Percentiles rank a stretch among this genome's conserved stretches.
These are phyloP conservation scores for Malus hybrid DNA, from an alignment of 331 rosid species.

Conservation along the genomic window DNA sequence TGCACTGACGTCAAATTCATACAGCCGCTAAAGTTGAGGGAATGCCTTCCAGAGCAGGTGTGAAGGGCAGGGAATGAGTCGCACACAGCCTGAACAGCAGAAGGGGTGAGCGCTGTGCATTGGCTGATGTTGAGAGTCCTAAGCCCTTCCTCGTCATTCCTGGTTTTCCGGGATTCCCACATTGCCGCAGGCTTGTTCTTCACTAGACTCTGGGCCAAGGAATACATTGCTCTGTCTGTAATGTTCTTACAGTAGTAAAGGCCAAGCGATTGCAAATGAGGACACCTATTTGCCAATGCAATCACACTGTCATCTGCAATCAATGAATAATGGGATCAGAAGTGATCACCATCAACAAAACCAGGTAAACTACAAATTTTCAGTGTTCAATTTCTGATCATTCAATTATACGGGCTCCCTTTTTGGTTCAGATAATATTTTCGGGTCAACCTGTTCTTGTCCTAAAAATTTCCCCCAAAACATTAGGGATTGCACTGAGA, in stretches of 20 bases:
- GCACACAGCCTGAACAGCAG: constrained; percentile 88
- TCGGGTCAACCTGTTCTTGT: not conserved
- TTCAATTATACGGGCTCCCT: not conserved
- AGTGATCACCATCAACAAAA: not conserved
- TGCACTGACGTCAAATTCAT: constrained; percentile 76
- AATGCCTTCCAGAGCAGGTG: constrained; percentile 87
- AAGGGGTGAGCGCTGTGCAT: constrained; percentile 91
- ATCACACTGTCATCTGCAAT: constrained; percentile 89
- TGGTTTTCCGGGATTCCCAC: constrained; percentile 57
- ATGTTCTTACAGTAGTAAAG: constrained; percentile 91
- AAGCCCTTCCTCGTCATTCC: constrained; percentile 68
- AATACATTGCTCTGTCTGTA: constrained; percentile 91
- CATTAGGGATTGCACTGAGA: not conserved
- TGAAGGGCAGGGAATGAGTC: constrained; percentile 87
- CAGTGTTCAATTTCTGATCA: not conserved
- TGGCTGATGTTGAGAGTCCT: constrained; percentile 84
- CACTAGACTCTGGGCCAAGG: constrained; percentile 73
- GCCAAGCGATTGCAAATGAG: constrained; percentile 73
- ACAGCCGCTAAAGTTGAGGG: constrained; percentile 93
- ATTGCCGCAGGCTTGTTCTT: constrained; percentile 41
- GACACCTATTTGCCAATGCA: constrained; percentile 78
- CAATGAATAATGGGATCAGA: not conserved
- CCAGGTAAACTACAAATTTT: not conserved
- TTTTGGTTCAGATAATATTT: not conserved
- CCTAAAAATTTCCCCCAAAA: no score